Percentiles rank a stretch among this genome's conserved stretches.
phyloP scores from a whole-genome alignment of 2,329 filamentous ascomycete species.

The Cryphonectria nitschkei region DNA sequence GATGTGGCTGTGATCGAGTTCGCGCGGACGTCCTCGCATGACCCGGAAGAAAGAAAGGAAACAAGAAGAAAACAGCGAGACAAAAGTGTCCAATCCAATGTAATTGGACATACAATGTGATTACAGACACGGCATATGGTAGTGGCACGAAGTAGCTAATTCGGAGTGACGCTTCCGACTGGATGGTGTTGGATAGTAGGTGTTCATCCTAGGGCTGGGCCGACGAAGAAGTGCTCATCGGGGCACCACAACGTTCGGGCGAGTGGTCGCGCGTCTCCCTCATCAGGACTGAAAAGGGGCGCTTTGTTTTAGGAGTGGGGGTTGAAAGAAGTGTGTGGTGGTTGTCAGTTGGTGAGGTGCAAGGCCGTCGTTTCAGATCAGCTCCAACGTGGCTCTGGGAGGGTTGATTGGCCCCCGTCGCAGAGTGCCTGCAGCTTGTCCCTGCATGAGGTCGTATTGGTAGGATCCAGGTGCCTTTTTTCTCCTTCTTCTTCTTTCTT shows the following conservation, averaged over 20 bases:
- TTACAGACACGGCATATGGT: neutral
- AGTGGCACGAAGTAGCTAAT: neutral
- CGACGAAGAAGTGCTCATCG: neutral
- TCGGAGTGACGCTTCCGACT: slow-evolving; percentile 1
- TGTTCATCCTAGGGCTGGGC: neutral
- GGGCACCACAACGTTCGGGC: neutral
- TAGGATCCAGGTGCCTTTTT: neutral
- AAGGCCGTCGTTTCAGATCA: slow-evolving; percentile 17
- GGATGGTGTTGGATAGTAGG: neutral
- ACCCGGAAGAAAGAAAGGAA: neutral
- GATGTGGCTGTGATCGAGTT: neutral
- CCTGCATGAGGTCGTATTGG: slow-evolving; percentile 12
- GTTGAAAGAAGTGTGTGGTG: neutral
- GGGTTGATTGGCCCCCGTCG: slow-evolving; percentile 11
- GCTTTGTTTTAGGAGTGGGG: slow-evolving; percentile 1
- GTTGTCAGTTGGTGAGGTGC: neutral
- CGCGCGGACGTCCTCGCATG: neutral
- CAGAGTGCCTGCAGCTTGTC: slow-evolving; percentile 9
- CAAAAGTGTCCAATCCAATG: neutral
- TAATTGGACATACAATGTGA: neutral
- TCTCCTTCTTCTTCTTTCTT: neutral
- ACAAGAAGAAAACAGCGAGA: neutral
- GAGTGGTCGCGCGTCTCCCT: neutral
- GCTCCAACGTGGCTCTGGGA: neutral
- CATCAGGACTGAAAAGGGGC: neutral